Conservation (phyloP, 805 yeast species). For the Lipomyces lipofer region DNA sequence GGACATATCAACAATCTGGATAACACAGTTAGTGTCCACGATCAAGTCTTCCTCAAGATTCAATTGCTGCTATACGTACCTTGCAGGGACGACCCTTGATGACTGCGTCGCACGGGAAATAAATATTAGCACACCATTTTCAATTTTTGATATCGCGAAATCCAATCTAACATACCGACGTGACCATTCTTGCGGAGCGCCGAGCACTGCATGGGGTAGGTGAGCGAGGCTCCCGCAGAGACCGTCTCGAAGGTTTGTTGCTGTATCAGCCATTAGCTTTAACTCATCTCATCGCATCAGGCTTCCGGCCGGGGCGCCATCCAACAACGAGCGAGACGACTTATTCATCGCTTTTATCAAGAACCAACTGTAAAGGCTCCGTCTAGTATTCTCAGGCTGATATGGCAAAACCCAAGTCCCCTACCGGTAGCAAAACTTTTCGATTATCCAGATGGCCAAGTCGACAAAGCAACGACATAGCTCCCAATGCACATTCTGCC, state of each 20-base stretch:
- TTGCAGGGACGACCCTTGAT: constrained; percentile 99
- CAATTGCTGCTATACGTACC: constrained; percentile 39
- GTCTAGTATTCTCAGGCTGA: background rate
- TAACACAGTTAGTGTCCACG: background rate
- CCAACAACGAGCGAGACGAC: background rate
- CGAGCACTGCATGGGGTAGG: constrained; percentile 99
- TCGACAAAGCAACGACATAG: background rate
- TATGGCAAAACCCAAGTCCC: background rate
- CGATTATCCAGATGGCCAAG: background rate
- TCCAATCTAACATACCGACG: constrained; percentile 54
- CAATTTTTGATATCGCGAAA: background rate
- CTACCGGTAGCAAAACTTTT: background rate
- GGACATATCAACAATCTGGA: constrained; percentile 91
- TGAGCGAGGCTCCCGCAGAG: constrained; percentile 97
- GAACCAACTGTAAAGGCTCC: background rate
- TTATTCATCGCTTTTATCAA: background rate
- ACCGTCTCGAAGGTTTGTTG: constrained; percentile 91
- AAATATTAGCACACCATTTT: background rate
- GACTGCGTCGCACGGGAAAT: constrained; percentile 35
- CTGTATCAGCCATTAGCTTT: constrained; percentile 4
- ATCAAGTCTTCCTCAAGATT: too few species aligned
- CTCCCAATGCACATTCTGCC: background rate
- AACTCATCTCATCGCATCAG: background rate
- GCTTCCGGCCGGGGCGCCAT: background rate
- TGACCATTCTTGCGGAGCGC: constrained; percentile 99